phyloP scores from a whole-genome alignment of 1,284 basidiomycete species.

The Cryptococcus deneoformans region DNA sequence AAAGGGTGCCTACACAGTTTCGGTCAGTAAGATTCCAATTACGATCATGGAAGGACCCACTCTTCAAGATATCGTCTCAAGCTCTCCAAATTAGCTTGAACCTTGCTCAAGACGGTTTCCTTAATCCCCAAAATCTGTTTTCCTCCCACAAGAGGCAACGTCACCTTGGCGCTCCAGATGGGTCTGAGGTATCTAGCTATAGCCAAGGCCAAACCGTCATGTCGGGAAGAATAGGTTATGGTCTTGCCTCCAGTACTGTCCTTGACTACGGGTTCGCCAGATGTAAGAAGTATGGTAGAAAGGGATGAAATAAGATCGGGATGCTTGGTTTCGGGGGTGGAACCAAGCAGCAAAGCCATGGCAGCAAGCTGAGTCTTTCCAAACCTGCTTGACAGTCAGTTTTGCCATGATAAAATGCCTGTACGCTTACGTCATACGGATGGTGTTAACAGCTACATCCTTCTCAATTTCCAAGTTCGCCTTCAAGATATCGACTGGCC shows the following conservation, averaged over 20 bases:
- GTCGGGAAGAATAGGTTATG: conserved; percentile 76
- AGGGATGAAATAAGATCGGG: conserved; percentile 29
- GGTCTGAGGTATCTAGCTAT: conserved; percentile 80
- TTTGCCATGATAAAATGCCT: background rate
- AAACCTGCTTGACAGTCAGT: conserved; percentile 18
- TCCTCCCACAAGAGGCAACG: conserved; percentile 40
- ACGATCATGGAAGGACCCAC: conserved; percentile 22
- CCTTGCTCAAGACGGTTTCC: conserved; percentile 61
- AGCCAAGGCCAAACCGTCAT: conserved; percentile 86
- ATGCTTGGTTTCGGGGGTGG: conserved; percentile 20
- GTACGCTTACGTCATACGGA: conserved; percentile 17
- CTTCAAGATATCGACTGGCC: conserved; percentile 42
- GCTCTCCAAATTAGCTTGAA: conserved; percentile 74
- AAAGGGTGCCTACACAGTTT: conserved; percentile 30
- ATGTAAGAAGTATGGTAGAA: conserved; percentile 28
- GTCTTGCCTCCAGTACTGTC: conserved; percentile 24
- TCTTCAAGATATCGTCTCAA: conserved; percentile 67
- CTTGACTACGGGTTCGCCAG: conserved; percentile 28
- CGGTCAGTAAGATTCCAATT: background rate
- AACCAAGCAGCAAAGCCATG: conserved; percentile 39
- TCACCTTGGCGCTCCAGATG: conserved; percentile 81
- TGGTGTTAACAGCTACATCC: conserved; percentile 26
- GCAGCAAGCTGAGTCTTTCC: conserved; percentile 37
- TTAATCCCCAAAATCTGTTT: conserved; percentile 49
- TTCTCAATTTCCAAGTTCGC: conserved; percentile 36